Conservation (phyloP, 164 flowering plant genomes). For the Annona cherimola region DNA sequence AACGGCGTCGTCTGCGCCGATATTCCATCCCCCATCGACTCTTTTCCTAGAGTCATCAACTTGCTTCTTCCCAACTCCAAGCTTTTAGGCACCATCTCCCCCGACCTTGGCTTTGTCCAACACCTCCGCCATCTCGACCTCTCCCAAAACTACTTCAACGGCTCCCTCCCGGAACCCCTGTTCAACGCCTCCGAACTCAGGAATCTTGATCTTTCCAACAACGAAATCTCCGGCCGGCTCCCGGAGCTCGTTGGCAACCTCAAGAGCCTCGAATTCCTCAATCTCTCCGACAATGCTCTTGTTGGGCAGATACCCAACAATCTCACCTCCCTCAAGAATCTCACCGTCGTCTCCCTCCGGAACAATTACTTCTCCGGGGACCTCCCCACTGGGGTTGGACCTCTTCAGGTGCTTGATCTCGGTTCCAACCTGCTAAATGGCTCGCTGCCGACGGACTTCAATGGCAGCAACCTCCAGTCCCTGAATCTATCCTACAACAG, state of each 20-base stretch:
- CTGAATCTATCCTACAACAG: slow-evolving; percentile 28
- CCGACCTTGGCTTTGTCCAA: slow-evolving; percentile 49
- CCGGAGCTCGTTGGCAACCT: slow-evolving; percentile 37
- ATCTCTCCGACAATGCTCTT: slow-evolving; percentile 75
- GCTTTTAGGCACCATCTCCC: slow-evolving; percentile 63
- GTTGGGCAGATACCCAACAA: slow-evolving; percentile 54
- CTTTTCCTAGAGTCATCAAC: slow-evolving; percentile 46
- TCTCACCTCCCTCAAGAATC: slow-evolving; percentile 33
- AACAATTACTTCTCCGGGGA: slow-evolving; percentile 54
- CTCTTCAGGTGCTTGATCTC: slow-evolving; percentile 46
- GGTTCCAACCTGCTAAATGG: slow-evolving; percentile 66
- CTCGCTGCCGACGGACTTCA: slow-evolving; percentile 49
- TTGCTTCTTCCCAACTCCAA: slow-evolving; percentile 53
- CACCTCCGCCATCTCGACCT: slow-evolving; percentile 62
- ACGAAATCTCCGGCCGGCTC: slow-evolving; percentile 59
- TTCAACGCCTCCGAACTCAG: slow-evolving; percentile 48
- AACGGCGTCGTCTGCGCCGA: slow-evolving; percentile 52
- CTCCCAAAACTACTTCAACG: slow-evolving; percentile 76
- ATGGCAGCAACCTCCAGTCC: slow-evolving; percentile 41
- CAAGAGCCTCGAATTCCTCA: slow-evolving; percentile 45
- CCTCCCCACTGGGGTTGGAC: slow-evolving; percentile 40
- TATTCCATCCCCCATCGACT: slow-evolving; percentile 5
- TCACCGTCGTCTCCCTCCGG: slow-evolving; percentile 50
- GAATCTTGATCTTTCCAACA: slow-evolving; percentile 55
- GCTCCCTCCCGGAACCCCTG: slow-evolving; percentile 50